phyloP scores from a whole-genome alignment of 768 basidiomycete species.

The Ramaria rubella region DNA sequence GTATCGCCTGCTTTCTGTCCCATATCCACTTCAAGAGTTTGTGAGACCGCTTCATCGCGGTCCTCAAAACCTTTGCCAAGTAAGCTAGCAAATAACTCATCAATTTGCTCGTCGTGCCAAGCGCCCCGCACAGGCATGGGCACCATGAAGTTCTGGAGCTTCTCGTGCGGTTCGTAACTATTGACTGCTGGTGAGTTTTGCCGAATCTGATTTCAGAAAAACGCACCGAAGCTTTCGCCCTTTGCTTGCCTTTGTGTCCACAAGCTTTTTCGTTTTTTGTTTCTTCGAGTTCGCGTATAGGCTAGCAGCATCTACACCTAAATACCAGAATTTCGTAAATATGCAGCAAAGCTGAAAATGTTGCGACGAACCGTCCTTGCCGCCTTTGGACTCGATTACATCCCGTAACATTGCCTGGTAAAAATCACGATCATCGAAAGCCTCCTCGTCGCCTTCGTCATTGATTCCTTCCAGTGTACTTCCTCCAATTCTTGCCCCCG shows the following conservation, averaged over 20 bases:
- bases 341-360: conserved; percentile 3
- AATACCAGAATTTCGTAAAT: background rate
- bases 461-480: conserved; percentile 25
- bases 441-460: conserved; percentile 35
- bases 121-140: conserved; percentile 60
- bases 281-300: conserved; percentile 53
- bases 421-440: conserved; percentile 88
- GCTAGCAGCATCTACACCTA: conserved; percentile 6
- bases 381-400: conserved; percentile 67
- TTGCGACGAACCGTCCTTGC: conserved; percentile 37
- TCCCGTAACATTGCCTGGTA: conserved; percentile 90
- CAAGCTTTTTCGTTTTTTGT: conserved; percentile 63
- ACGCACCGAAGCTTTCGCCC: conserved; percentile 83
- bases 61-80: conserved; percentile 58
- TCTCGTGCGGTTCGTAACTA: conserved; percentile 92
- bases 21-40: conserved; percentile 1
- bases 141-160: conserved; percentile 95
- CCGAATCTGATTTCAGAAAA: background rate
- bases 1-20: conserved; percentile 26
- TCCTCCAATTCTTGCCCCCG: conserved; percentile 38
- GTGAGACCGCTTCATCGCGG: conserved; percentile 21
- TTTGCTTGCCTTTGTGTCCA: conserved; percentile 96
- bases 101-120: conserved; percentile 97
- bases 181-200: background rate
- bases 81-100: conserved; percentile 86